These are phyloP conservation scores for Rhodotorula mucilaginosa DNA, from an alignment of 1,284 basidiomycete species.

Conservation along the genomic window DNA sequence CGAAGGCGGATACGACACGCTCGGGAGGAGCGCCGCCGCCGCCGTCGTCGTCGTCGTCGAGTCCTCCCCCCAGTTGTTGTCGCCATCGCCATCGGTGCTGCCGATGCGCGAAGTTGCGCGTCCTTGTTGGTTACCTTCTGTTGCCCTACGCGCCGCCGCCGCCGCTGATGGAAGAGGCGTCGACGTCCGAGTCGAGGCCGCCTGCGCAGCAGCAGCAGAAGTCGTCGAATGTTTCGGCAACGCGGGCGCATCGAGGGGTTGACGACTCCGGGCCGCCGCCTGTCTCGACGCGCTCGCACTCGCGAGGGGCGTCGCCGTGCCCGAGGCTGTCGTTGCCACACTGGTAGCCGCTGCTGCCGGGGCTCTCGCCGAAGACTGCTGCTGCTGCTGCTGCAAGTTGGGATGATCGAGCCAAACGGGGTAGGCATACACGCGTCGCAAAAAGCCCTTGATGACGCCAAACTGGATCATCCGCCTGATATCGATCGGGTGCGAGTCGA, in stretches of 20 bases:
- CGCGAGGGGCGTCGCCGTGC: background rate
- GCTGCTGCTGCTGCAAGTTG: background rate
- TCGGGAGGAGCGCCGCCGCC: background rate
- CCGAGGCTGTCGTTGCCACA: background rate
- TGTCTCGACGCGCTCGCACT: background rate
- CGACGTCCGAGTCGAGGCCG: no score
- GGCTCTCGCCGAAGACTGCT: background rate
- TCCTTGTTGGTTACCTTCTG: background rate
- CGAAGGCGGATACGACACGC: constrained; percentile 30
- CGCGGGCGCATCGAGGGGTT: constrained; percentile 11
- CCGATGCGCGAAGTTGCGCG: background rate
- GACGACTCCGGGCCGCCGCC: background rate
- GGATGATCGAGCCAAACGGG: constrained; percentile 59
- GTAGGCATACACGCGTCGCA: constrained; percentile 87
- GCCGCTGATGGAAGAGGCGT: background rate
- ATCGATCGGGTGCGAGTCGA: constrained; percentile 75
- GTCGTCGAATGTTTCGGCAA: constrained; percentile 1
- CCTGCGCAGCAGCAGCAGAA: background rate
- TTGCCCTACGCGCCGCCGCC: background rate
- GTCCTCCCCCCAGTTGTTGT: background rate
- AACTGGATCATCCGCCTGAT: constrained; percentile 93
- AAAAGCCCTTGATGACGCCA: constrained; percentile 97
- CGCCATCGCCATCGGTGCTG: background rate
- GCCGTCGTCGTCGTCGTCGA: background rate
- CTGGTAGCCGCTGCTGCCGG: background rate